Conservation (phyloP, 2,329 filamentous ascomycete genomes). For the Plenodomus biglobosus region DNA sequence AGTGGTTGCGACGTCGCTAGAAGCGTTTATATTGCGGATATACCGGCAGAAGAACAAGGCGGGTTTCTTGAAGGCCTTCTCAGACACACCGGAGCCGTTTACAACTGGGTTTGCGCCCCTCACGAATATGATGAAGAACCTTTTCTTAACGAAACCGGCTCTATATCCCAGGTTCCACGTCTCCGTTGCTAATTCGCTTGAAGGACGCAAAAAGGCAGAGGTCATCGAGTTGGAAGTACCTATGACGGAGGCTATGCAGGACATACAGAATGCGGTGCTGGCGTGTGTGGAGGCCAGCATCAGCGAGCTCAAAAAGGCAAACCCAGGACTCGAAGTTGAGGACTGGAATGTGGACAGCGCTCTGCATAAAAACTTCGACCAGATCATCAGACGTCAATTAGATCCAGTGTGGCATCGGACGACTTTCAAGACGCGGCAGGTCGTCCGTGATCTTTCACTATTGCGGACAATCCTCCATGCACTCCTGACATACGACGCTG, state of each 20-base stretch:
- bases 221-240: conserved; percentile 95
- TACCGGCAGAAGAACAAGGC: conserved; percentile 92
- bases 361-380: conserved; percentile 87
- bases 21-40: conserved; percentile 92
- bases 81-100: conserved; percentile 89
- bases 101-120: conserved; percentile 85
- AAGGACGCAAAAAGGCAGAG: conserved; percentile 90
- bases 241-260: conserved; percentile 91
- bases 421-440: conserved; percentile 92
- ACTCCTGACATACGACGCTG: conserved; percentile 82
- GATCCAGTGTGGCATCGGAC: conserved; percentile 97
- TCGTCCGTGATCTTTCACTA: conserved; percentile 84
- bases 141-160: conserved; percentile 86
- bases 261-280: conserved; percentile 91
- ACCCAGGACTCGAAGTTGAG: conserved; percentile 88
- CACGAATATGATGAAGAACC: conserved; percentile 84
- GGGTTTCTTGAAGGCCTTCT: conserved; percentile 95
- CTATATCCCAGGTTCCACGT: conserved; percentile 94
- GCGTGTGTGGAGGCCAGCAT: conserved; percentile 97
- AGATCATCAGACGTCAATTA: conserved; percentile 82
- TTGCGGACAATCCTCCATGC: conserved; percentile 79
- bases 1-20: conserved; percentile 80
- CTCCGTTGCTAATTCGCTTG: conserved; percentile 82
- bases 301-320: conserved; percentile 87
- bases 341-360: conserved; percentile 97